Conservation (phyloP, 2,329 filamentous ascomycete species). For the Aurifilum marmelostoma region DNA sequence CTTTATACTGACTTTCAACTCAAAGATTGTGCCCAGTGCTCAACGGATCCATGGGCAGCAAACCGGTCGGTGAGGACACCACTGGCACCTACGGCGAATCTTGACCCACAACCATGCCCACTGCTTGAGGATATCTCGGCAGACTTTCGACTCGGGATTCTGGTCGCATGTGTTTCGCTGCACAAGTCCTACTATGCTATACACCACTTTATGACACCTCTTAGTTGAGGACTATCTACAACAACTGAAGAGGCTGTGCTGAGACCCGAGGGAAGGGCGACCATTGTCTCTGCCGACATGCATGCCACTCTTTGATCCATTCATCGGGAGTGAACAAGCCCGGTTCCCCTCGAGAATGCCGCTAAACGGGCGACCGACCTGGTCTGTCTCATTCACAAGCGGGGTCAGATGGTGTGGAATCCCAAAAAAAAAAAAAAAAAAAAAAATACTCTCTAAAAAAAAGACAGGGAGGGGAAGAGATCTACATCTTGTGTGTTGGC, state of each 20-base stretch:
- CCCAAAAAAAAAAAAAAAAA: too few species aligned
- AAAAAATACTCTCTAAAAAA: too few species aligned
- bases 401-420: neutral
- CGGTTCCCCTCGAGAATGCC: neutral
- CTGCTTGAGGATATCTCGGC: neutral
- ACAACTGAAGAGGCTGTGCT: neutral
- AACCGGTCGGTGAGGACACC: constrained; percentile 22
- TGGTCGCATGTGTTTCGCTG: neutral
- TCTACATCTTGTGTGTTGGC: neutral
- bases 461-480: too few species aligned
- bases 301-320: neutral
- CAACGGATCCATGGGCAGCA: constrained; percentile 28
- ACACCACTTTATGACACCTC: neutral
- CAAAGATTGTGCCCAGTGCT: constrained; percentile 27
- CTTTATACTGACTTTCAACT: neutral
- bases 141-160: neutral
- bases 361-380: neutral
- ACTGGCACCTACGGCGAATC: constrained; percentile 29
- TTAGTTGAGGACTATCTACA: neutral
- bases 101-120: neutral
- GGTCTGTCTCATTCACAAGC: neutral
- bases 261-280: neutral
- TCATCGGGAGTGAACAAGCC: neutral
- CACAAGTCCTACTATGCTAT: neutral
- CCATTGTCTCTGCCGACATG: neutral